A percentile compares a stretch with the other conserved stretches of the same genome.
Evolutionary conservation across 441 rosid genomes (phyloP).

Genomic region (Populus hybrid): DNA sequence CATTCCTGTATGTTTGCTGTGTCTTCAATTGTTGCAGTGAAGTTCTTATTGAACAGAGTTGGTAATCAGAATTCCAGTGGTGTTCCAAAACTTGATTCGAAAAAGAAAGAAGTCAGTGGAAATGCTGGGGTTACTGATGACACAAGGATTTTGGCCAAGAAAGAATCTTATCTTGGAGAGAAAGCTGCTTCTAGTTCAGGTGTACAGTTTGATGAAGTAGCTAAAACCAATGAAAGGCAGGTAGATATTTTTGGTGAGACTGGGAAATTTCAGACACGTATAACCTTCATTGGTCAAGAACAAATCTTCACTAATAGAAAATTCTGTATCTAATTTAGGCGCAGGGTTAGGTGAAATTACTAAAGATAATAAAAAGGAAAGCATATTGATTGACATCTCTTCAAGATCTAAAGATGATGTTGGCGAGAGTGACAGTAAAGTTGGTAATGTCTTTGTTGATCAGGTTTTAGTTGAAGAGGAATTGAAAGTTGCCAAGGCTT

Average conservation of each 20-base stretch:
- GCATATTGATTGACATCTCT: conserved; percentile 11
- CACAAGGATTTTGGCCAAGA: conserved; percentile 12
- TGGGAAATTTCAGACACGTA: background rate
- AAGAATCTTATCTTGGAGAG: conserved; percentile 20
- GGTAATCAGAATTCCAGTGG: conserved; percentile 23
- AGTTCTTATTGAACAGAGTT: conserved; percentile 52
- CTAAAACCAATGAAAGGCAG: conserved; percentile 14
- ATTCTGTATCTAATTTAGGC: conserved; percentile 13
- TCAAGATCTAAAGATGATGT: conserved; percentile 21
- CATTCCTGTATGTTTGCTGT: conserved; percentile 17
- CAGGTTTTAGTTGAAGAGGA: conserved; percentile 26
- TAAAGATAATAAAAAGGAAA: conserved; percentile 11
- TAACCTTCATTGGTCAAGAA: conserved; percentile 8
- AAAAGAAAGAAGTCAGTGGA: conserved; percentile 23
- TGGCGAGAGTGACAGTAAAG: conserved; percentile 17
- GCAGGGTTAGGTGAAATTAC: conserved; percentile 10
- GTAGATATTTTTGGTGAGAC: conserved; percentile 15
- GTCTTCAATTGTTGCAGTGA: conserved; percentile 52
- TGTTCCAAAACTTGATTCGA: conserved; percentile 31
- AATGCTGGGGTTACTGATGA: conserved; percentile 22
- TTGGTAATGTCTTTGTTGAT: conserved; percentile 21
- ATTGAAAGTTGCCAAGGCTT: conserved; percentile 26
- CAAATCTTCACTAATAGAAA: conserved; percentile 20
- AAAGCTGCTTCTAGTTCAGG: conserved; percentile 19
- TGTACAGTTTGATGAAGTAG: conserved; percentile 13